Evolutionary conservation across 2,329 filamentous ascomycete genomes (phyloP).

Genomic region (Leptographium procerum): DNA sequence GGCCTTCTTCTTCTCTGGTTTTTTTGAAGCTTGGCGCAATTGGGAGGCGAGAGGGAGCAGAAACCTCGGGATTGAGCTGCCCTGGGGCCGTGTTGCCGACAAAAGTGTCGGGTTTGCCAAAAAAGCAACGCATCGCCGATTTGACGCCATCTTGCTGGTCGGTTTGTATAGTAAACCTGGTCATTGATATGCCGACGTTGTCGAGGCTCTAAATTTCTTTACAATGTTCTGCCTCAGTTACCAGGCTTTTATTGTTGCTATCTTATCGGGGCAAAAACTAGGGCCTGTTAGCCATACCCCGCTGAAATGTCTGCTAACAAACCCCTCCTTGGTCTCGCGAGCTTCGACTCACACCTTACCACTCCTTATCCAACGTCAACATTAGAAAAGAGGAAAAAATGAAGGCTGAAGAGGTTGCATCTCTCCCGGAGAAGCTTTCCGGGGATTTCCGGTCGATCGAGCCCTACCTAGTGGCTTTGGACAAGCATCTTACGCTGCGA

Average conservation of each 20-base stretch:
- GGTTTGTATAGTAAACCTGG: slow-evolving; percentile 4
- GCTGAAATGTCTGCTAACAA: not conserved
- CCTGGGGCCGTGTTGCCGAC: slow-evolving; percentile 28
- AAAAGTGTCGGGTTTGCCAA: slow-evolving; percentile 39
- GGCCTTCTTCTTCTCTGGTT: slow-evolving; percentile 44
- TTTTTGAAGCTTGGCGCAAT: slow-evolving; percentile 34
- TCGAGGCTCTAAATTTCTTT: slow-evolving; percentile 5
- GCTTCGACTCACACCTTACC: not conserved
- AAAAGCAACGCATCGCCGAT: slow-evolving; percentile 42
- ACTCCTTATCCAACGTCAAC: not conserved
- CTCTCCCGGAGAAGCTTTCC: slow-evolving; percentile 37
- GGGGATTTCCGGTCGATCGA: slow-evolving; percentile 77
- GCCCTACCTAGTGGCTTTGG: slow-evolving; percentile 60
- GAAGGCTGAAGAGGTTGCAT: slow-evolving; percentile 45
- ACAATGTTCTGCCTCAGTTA: slow-evolving; percentile 9
- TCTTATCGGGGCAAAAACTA: slow-evolving; percentile 10
- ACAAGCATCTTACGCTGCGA: slow-evolving; percentile 78
- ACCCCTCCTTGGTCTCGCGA: not conserved
- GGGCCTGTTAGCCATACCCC: not conserved
- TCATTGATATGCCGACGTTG: not conserved
- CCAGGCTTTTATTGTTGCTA: slow-evolving; percentile 3
- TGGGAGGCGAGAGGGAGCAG: slow-evolving; percentile 34
- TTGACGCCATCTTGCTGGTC: slow-evolving; percentile 33
- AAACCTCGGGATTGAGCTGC: slow-evolving; percentile 34
- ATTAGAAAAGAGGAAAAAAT: slow-evolving; percentile 22